Percentiles rank a stretch among this genome's conserved stretches.
phyloP scores from a whole-genome alignment of 805 yeast genomes.

The Yarrowia porcina region DNA sequence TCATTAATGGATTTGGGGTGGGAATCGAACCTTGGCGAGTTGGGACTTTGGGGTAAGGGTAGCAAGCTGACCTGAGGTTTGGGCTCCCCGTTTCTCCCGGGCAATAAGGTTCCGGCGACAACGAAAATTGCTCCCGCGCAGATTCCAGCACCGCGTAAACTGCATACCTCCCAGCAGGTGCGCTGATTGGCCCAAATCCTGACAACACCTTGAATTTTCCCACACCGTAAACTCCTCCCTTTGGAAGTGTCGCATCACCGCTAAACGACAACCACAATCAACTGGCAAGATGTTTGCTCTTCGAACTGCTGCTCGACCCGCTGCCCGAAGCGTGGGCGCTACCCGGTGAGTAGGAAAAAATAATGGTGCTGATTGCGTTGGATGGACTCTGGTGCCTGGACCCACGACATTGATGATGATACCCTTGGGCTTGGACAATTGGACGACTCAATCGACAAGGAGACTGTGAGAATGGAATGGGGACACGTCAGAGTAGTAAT shows the following conservation, averaged over 20 bases:
- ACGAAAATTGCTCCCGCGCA: constrained; percentile 17
- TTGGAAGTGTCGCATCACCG: constrained; percentile 22
- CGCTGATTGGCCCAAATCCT: constrained; percentile 25
- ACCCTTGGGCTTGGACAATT: not conserved
- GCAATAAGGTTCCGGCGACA: not conserved
- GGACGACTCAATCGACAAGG: constrained; percentile 15
- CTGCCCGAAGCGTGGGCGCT: constrained; percentile 31
- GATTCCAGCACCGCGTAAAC: constrained; percentile 15
- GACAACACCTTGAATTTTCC: constrained; percentile 26
- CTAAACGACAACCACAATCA: constrained; percentile 22
- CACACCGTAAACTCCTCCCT: constrained; percentile 23
- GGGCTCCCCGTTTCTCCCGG: not conserved
- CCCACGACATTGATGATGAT: not conserved
- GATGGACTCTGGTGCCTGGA: not conserved
- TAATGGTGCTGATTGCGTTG: not conserved
- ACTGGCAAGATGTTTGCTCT: constrained; percentile 34
- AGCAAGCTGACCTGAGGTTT: too few relatives aligned
- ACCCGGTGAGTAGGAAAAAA: constrained; percentile 31
- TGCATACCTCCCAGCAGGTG: constrained; percentile 17
- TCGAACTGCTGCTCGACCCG: constrained; percentile 35
- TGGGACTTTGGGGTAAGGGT: constrained; percentile 4
- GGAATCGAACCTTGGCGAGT: not conserved
- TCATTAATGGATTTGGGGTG: not conserved
- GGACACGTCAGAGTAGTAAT: not conserved
- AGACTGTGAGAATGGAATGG: not conserved